These are phyloP conservation scores for Schwanniomyces polymorphus DNA, from an alignment of 805 yeast species.

Conservation along the genomic window DNA sequence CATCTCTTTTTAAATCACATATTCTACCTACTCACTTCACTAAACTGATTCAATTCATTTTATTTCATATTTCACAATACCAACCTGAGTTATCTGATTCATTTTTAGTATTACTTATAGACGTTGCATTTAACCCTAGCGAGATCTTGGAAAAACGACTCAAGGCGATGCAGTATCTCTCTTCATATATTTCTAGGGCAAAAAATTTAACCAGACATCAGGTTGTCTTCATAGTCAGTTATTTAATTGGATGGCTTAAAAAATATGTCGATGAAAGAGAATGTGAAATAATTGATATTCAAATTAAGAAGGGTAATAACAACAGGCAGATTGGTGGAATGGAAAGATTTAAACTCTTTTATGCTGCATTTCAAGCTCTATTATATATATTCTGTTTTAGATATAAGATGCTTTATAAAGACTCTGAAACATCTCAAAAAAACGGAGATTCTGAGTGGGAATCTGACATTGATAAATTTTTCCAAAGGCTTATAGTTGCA, in stretches of 20 bases:
- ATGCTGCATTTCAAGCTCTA: conserved; percentile 87
- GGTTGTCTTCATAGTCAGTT: conserved; percentile 77
- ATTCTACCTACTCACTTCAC: conserved; percentile 92
- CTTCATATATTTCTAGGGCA: conserved; percentile 89
- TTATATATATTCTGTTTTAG: conserved; percentile 91
- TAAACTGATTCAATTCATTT: conserved; percentile 78
- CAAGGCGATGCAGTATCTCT: conserved; percentile 88
- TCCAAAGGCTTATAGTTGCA: conserved; percentile 80
- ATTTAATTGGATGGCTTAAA: conserved; percentile 80
- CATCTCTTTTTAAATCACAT: conserved; percentile 76
- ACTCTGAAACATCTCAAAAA: not conserved
- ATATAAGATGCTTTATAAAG: conserved; percentile 55
- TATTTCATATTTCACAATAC: conserved; percentile 79
- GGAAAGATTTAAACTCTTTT: conserved; percentile 87
- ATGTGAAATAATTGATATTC: conserved; percentile 60
- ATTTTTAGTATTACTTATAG: conserved; percentile 76
- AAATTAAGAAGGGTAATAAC: conserved; percentile 8
- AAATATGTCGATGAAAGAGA: conserved; percentile 84
- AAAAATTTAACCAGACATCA: conserved; percentile 68
- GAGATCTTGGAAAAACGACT: conserved; percentile 75
- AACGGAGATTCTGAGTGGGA: conserved; percentile 58
- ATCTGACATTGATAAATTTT: conserved; percentile 77
- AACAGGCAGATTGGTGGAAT: conserved; percentile 55
- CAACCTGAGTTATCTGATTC: conserved; percentile 84
- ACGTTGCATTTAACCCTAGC: conserved; percentile 70